These are phyloP conservation scores for Blastosporella zonata DNA, from an alignment of 1,284 basidiomycete species.

Conservation along the genomic window DNA sequence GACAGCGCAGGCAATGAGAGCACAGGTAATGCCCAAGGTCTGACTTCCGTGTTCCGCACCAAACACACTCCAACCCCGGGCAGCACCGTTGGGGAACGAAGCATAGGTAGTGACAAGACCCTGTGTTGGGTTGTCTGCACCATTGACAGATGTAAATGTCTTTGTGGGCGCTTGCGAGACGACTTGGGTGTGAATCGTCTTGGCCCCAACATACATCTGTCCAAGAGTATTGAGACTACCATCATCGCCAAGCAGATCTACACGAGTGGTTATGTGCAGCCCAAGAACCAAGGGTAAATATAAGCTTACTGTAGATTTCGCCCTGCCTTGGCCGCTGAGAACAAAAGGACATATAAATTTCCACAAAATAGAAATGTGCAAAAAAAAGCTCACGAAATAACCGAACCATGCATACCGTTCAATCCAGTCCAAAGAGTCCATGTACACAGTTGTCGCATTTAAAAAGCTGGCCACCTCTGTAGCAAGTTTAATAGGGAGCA, in stretches of 20 bases:
- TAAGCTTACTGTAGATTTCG: constrained; percentile 37
- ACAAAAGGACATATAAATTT: neutral
- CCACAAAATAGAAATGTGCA: neutral
- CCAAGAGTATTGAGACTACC: constrained; percentile 42
- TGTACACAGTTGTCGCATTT: constrained; percentile 38
- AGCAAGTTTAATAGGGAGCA: neutral
- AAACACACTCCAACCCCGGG: constrained; percentile 12
- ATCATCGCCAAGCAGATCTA: constrained; percentile 39
- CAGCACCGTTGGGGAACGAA: constrained; percentile 13
- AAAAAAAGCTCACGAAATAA: constrained; percentile 38
- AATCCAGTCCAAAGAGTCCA: constrained; percentile 42
- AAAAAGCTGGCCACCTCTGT: constrained; percentile 39
- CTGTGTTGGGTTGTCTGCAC: constrained; percentile 33
- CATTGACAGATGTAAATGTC: constrained; percentile 30
- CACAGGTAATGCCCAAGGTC: constrained; percentile 6
- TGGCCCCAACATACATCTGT: constrained; percentile 39
- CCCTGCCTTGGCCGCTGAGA: constrained; percentile 36
- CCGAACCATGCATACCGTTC: constrained; percentile 49
- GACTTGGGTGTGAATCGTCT: constrained; percentile 35
- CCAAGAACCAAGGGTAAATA: neutral
- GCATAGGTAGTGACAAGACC: constrained; percentile 33
- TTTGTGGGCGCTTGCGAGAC: constrained; percentile 25
- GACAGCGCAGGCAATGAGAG: constrained; percentile 8
- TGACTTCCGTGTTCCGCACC: constrained; percentile 10
- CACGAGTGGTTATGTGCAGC: constrained; percentile 2